Percentiles rank a stretch among this genome's conserved stretches.
Conservation (phyloP, 257 asterid genomes). For the Ajuga chamaepitys region DNA sequence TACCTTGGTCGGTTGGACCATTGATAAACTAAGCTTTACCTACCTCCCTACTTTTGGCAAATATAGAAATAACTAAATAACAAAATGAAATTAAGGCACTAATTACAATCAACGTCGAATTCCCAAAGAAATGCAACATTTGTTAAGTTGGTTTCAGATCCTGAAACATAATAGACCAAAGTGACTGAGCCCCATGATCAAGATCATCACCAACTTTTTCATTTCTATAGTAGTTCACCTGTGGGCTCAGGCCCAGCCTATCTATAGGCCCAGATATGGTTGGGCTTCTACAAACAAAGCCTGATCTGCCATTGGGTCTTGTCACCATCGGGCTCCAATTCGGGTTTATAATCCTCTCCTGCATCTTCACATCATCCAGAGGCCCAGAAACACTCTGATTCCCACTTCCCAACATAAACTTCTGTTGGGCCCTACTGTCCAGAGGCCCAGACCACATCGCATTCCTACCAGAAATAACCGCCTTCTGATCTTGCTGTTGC, state of each 20-base stretch:
- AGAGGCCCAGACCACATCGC: constrained; percentile 55
- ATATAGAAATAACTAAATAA: background rate
- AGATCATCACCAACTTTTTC: constrained; percentile 27
- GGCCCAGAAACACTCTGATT: constrained; percentile 40
- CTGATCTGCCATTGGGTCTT: constrained; percentile 23
- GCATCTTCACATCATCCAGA: constrained; percentile 35
- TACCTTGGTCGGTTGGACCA: too few species aligned
- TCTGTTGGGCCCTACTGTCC: constrained; percentile 31
- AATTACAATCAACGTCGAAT: background rate
- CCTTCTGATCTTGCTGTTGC: constrained; percentile 11
- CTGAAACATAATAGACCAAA: constrained; percentile 86
- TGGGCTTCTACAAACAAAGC: constrained; percentile 33
- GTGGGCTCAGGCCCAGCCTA: constrained; percentile 52
- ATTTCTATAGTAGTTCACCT: constrained; percentile 24
- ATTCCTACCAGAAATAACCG: constrained; percentile 15
- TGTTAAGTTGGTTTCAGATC: constrained; percentile 75
- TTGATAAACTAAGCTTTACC: too few species aligned
- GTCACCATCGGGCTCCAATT: constrained; percentile 33
- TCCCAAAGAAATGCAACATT: background rate
- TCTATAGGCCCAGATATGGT: constrained; percentile 50
- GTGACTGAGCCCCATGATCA: constrained; percentile 40
- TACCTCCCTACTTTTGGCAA: too few species aligned
- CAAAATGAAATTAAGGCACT: background rate
- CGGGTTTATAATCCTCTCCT: constrained; percentile 18
- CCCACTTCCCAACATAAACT: constrained; percentile 17